Evolutionary conservation across 2,329 filamentous ascomycete species (phyloP).

Genomic region (Blastomyces silverae): DNA sequence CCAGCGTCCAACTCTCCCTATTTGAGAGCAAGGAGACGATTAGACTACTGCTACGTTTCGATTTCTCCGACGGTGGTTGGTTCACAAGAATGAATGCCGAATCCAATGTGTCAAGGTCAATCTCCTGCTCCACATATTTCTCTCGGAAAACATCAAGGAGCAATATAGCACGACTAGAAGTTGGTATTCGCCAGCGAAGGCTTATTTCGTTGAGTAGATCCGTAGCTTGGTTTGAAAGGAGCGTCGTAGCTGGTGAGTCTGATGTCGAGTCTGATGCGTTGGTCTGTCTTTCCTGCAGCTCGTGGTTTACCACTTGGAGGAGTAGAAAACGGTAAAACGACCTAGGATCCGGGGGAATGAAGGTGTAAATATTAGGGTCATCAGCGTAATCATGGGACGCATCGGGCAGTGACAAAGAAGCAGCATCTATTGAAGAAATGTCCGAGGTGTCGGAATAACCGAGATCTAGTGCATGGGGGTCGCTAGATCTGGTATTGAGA

Average conservation of each 20-base stretch:
- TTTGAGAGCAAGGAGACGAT: constrained; percentile 46
- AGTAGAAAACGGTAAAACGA: constrained; percentile 77
- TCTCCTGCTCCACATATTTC: constrained; percentile 77
- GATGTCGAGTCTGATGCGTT: constrained; percentile 45
- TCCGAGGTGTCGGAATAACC: constrained; percentile 45
- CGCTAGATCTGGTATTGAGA: constrained; percentile 42
- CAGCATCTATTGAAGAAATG: constrained; percentile 57
- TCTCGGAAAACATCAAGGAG: constrained; percentile 78
- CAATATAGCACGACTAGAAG: constrained; percentile 69
- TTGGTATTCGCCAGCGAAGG: constrained; percentile 81
- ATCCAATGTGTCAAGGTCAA: constrained; percentile 74
- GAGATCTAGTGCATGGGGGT: constrained; percentile 34
- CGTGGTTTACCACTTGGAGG: constrained; percentile 62
- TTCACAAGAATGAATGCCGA: constrained; percentile 77
- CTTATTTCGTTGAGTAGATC: constrained; percentile 81
- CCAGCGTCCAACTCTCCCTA: constrained; percentile 61
- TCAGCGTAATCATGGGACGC: constrained; percentile 37
- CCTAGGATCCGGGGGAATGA: constrained; percentile 78
- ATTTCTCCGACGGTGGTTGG: constrained; percentile 57
- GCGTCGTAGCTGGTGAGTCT: constrained; percentile 45
- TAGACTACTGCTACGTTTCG: constrained; percentile 49
- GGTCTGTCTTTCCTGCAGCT: constrained; percentile 39
- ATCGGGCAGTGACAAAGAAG: constrained; percentile 52
- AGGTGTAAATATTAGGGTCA: constrained; percentile 63
- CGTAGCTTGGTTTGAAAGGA: constrained; percentile 66